Conservation (phyloP, 306 rosid species). For the Ziziphus jujuba region DNA sequence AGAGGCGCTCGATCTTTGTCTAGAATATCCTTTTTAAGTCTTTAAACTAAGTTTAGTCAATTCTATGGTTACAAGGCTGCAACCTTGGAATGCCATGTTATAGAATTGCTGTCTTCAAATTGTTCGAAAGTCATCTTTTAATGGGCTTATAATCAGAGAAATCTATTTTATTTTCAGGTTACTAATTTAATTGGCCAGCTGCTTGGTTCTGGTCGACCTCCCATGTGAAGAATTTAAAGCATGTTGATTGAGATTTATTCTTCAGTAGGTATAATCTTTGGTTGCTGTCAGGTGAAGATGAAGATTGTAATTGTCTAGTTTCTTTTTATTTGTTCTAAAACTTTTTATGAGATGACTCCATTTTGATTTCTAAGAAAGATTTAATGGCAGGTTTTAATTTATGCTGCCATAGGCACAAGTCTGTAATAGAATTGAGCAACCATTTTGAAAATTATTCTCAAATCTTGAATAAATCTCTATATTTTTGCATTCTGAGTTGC, state of each 20-base stretch:
- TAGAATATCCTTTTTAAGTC: neutral
- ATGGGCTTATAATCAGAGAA: conserved; percentile 11
- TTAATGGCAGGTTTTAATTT: conserved; percentile 27
- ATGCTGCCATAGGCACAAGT: conserved; percentile 14
- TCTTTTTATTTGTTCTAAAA: conserved; percentile 1
- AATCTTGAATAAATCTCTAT: conserved; percentile 11
- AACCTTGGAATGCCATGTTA: neutral
- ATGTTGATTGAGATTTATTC: conserved; percentile 11
- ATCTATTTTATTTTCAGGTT: conserved; percentile 46
- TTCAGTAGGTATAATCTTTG: conserved; percentile 9
- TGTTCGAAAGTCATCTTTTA: neutral
- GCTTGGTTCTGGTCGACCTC: conserved; percentile 76
- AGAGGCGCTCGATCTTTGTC: neutral
- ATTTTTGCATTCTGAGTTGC: too few relatives aligned
- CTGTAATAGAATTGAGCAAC: conserved; percentile 11
- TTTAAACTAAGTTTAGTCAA: neutral
- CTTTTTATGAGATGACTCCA: conserved; percentile 12
- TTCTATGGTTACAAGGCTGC: too few relatives aligned
- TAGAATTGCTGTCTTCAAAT: neutral
- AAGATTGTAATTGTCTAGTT: conserved; percentile 16
- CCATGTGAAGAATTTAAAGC: conserved; percentile 39
- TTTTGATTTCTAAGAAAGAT: neutral
- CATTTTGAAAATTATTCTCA: neutral
- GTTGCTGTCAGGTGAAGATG: conserved; percentile 19
- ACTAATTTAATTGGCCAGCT: conserved; percentile 81